Percentiles rank a stretch among this genome's conserved stretches.
These are phyloP conservation scores for Mortierella sp. DNA, from an alignment of 371 early-diverging fungal species.

Conservation along the genomic window DNA sequence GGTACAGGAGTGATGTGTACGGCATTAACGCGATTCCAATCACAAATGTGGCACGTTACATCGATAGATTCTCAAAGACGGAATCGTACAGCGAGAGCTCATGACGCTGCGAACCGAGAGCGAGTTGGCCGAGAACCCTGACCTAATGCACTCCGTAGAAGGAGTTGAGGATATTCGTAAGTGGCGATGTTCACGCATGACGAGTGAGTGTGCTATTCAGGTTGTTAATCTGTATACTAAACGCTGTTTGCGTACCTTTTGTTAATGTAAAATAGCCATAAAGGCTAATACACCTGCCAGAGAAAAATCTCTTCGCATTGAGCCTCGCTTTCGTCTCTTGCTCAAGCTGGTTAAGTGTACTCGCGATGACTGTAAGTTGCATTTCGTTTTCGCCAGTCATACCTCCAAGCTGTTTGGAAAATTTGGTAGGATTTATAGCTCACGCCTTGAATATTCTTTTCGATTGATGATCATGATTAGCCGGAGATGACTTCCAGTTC, in stretches of 20 bases:
- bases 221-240: background rate
- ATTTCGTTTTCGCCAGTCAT: background rate
- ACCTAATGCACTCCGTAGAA: constrained; percentile 49
- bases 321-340: constrained; percentile 50
- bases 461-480: background rate
- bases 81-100: constrained; percentile 26
- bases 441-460: background rate
- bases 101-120: constrained; percentile 48
- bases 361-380: constrained; percentile 26
- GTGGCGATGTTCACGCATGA: background rate
- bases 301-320: constrained; percentile 21
- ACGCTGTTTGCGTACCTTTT: background rate
- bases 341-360: constrained; percentile 37
- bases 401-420: background rate
- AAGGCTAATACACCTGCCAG: constrained; percentile 28
- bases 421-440: background rate
- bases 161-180: constrained; percentile 53
- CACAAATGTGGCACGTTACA: background rate
- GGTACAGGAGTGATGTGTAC: background rate
- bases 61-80: constrained; percentile 39
- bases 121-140: constrained; percentile 49
- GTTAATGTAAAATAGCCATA: constrained; percentile 17
- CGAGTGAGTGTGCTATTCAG: background rate
- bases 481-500: constrained; percentile 21
- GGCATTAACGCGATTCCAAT: background rate